A percentile compares a stretch with the other conserved stretches of the same genome.
These are phyloP conservation scores for Kluyveromyces siamensis DNA, from an alignment of 805 yeast species.

Conservation along the genomic window DNA sequence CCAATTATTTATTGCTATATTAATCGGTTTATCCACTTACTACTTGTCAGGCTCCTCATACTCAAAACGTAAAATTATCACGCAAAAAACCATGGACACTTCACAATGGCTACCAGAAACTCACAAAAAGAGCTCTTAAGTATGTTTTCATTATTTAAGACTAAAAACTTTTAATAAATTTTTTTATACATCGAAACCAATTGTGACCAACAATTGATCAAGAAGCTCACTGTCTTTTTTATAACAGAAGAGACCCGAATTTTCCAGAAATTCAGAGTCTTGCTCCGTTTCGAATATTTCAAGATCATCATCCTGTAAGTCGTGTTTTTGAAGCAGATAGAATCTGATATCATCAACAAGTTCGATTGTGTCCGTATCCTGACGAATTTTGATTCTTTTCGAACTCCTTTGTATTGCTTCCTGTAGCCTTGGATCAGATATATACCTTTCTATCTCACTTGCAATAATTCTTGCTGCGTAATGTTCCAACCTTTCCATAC, in stretches of 20 bases:
- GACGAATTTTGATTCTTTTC: constrained; percentile 44
- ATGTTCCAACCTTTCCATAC: constrained; percentile 56
- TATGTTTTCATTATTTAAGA: neutral
- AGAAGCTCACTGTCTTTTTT: constrained; percentile 31
- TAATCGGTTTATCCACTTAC: constrained; percentile 44
- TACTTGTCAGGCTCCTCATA: constrained; percentile 10
- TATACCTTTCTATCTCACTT: constrained; percentile 33
- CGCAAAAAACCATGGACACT: constrained; percentile 8
- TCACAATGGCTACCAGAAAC: constrained; percentile 12
- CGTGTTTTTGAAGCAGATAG: constrained; percentile 34
- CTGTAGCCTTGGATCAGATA: constrained; percentile 31
- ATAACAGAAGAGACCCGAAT: constrained; percentile 16
- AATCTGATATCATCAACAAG: constrained; percentile 69
- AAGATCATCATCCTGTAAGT: constrained; percentile 23
- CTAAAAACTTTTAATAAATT: neutral
- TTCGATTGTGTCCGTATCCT: constrained; percentile 74
- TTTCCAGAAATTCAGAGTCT: constrained; percentile 11
- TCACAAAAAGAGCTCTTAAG: constrained; percentile 6
- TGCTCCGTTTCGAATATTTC: constrained; percentile 15
- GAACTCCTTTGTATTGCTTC: constrained; percentile 41
- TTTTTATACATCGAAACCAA: constrained; percentile 36
- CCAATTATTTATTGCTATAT: constrained; percentile 42
- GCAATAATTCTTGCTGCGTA: constrained; percentile 54
- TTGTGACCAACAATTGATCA: constrained; percentile 31
- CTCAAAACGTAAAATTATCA: constrained; percentile 23